phyloP scores from a whole-genome alignment of 345 rosid species.

The Eucalyptus microcorys region DNA sequence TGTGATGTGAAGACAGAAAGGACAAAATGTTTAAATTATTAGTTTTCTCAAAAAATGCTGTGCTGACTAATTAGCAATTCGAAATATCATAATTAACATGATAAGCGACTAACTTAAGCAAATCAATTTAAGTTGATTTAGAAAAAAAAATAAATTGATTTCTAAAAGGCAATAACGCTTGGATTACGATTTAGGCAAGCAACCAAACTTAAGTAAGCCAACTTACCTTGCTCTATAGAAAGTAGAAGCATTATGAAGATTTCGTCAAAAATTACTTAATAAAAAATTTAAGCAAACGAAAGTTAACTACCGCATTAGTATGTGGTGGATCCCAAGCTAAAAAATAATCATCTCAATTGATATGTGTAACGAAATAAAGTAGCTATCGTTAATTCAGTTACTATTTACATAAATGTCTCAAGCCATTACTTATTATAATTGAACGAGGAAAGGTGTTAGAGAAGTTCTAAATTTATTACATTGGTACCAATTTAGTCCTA shows the following conservation, averaged over 20 bases:
- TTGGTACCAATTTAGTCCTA: accelerated
- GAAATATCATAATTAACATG: not conserved
- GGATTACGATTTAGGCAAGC: not conserved
- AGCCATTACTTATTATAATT: not conserved
- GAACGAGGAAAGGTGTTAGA: accelerated
- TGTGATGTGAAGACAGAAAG: not conserved
- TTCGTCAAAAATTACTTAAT: not conserved
- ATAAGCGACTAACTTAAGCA: not conserved
- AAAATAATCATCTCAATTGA: not conserved
- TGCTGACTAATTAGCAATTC: not conserved
- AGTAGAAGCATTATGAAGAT: not conserved
- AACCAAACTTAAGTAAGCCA: not conserved
- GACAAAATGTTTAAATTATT: not conserved
- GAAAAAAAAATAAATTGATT: not conserved
- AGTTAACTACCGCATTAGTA: not conserved
- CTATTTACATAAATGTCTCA: not conserved
- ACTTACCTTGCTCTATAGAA: not conserved
- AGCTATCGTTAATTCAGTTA: not conserved
- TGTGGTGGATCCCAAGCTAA: not conserved
- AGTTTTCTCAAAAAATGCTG: not conserved
- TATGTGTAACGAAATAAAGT: not conserved
- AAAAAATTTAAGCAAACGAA: not conserved
- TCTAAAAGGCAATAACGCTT: not conserved
- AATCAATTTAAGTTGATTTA: too few species aligned
- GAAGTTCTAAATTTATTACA: too few species aligned